A percentile compares a stretch with the other conserved stretches of the same genome.
Conservation (phyloP, 2,329 filamentous ascomycete genomes). For the Huntiella decipiens region DNA sequence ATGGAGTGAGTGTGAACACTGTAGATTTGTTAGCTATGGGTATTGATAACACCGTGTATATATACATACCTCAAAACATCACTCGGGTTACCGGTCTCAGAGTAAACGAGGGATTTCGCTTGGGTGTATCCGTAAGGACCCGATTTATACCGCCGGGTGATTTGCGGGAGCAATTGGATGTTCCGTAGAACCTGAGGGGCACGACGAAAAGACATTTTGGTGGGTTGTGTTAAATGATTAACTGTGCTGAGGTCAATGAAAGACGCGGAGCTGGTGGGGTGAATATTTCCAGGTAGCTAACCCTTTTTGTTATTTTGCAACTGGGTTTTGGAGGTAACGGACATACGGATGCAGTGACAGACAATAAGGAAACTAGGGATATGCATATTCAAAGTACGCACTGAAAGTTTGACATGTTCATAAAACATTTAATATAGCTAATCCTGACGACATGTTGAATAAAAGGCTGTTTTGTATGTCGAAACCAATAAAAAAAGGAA, state of each 20-base stretch:
- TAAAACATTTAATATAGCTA: too few relatives aligned
- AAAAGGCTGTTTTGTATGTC: background rate
- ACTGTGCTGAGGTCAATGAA: slow-evolving; percentile 4
- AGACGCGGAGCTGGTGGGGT: background rate
- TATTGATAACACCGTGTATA: background rate
- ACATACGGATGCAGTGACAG: background rate
- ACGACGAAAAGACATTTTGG: background rate
- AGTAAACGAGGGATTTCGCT: slow-evolving; percentile 63
- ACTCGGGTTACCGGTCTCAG: slow-evolving; percentile 53
- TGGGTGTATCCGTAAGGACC: slow-evolving; percentile 65
- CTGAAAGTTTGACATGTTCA: too few relatives aligned
- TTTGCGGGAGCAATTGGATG: slow-evolving; percentile 7
- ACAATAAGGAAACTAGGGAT: slow-evolving; percentile 11
- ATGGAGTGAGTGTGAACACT: slow-evolving; percentile 60
- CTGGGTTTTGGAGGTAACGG: background rate
- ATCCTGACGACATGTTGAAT: too few relatives aligned
- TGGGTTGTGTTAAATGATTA: slow-evolving; percentile 9
- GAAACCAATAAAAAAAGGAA: background rate
- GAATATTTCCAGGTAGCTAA: background rate
- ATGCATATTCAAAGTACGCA: slow-evolving; percentile 3
- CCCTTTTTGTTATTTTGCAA: background rate
- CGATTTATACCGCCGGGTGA: slow-evolving; percentile 29
- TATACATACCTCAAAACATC: slow-evolving; percentile 42
- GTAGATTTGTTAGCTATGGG: background rate
- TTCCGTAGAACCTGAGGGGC: slow-evolving; percentile 1